Conservation (phyloP, 2,329 filamentous ascomycete species). For the Aspergillus fischeri region DNA sequence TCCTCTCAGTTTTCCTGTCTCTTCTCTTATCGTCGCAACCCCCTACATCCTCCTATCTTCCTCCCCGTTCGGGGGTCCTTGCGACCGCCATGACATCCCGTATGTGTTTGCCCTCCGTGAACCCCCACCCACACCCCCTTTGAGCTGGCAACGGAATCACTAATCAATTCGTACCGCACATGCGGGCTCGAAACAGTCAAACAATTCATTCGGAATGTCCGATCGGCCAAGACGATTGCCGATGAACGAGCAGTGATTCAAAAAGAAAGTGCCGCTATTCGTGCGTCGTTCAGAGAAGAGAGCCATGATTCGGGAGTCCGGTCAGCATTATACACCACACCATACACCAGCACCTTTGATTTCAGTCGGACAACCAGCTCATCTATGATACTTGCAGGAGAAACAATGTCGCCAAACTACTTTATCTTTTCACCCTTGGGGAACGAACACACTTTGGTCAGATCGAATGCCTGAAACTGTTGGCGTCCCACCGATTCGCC, state of each 20-base stretch:
- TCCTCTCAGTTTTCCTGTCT: conserved; percentile 6
- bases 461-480: conserved; percentile 96
- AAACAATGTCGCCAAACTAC: conserved; percentile 97
- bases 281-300: conserved; percentile 96
- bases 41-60: conserved; percentile 11
- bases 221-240: conserved; percentile 96
- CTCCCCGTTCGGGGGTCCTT: conserved; percentile 44
- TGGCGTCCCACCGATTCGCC: conserved; percentile 94
- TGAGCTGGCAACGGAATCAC: conserved; percentile 23
- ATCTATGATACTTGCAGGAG: conserved; percentile 55
- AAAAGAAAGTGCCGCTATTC: conserved; percentile 96
- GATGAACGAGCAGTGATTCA: conserved; percentile 98
- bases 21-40: conserved; percentile 10
- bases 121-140: conserved; percentile 11
- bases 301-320: conserved; percentile 86
- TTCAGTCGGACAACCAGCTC: conserved; percentile 14
- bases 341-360: conserved; percentile 3
- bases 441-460: conserved; percentile 98
- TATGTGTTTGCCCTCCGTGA: conserved; percentile 33
- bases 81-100: conserved; percentile 56
- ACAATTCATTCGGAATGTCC: conserved; percentile 99
- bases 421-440: conserved; percentile 96
- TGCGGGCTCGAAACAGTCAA: conserved; percentile 63
- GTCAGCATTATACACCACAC: conserved; percentile 49
- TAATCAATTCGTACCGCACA: conserved; percentile 5